phyloP scores from a whole-genome alignment of 257 asterid genomes.

The Forsythia suspensa region DNA sequence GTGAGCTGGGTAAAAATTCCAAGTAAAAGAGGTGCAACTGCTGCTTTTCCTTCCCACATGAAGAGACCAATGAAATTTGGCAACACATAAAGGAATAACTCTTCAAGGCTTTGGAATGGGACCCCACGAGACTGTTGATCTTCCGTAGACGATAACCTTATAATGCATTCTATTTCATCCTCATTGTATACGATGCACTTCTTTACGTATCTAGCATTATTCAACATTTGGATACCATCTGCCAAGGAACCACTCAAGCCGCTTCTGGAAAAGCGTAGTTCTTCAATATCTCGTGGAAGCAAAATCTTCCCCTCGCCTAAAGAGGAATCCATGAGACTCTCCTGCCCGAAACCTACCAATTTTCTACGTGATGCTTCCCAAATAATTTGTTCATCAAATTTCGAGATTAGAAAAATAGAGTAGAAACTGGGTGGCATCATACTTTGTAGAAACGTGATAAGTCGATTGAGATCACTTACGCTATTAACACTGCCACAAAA shows the following conservation, averaged over 20 bases:
- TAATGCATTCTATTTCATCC: conserved; percentile 21
- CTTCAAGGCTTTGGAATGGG: conserved; percentile 18
- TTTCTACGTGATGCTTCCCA: neutral
- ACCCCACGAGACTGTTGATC: neutral
- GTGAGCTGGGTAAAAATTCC: conserved; percentile 27
- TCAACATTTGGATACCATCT: conserved; percentile 18
- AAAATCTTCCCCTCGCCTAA: neutral
- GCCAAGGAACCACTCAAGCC: conserved; percentile 11
- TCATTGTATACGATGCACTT: neutral
- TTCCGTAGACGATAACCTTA: neutral
- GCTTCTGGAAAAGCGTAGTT: neutral
- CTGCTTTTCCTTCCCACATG: neutral
- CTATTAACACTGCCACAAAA: conserved; percentile 18
- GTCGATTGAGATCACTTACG: conserved; percentile 12
- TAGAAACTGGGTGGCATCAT: rapidly evolving
- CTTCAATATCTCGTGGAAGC: conserved; percentile 16
- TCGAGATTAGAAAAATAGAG: neutral
- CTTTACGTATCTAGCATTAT: conserved; percentile 13
- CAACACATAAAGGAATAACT: neutral
- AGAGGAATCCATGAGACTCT: neutral
- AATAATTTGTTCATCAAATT: too few species aligned
- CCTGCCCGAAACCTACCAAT: neutral
- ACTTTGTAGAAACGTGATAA: conserved; percentile 21
- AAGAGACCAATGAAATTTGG: conserved; percentile 21
- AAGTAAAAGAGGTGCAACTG: neutral